A percentile compares a stretch with the other conserved stretches of the same genome.
These are phyloP conservation scores for Alternaria brassicae DNA, from an alignment of 2,329 filamentous ascomycete genomes.

Conservation along the genomic window DNA sequence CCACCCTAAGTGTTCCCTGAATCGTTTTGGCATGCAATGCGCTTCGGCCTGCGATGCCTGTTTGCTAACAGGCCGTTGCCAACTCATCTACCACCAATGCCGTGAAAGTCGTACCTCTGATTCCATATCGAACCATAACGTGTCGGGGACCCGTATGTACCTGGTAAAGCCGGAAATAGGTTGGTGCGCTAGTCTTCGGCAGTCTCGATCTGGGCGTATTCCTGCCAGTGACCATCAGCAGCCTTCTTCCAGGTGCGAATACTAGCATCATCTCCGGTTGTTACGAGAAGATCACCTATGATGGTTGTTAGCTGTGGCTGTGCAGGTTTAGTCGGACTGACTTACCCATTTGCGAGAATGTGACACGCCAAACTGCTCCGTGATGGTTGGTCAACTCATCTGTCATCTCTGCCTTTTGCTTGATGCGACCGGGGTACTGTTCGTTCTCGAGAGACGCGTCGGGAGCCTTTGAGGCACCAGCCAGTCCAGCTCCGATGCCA, in stretches of 20 bases:
- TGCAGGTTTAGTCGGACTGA: background rate
- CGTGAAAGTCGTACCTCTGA: background rate
- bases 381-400: conserved; percentile 72
- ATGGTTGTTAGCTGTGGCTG: conserved; percentile 47
- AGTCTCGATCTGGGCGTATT: conserved; percentile 58
- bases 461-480: conserved; percentile 51
- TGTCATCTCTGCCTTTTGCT: conserved; percentile 68
- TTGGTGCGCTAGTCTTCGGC: conserved; percentile 33
- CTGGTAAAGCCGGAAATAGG: background rate
- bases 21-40: background rate
- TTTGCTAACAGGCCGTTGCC: background rate
- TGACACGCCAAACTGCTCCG: conserved; percentile 77
- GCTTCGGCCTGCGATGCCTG: background rate
- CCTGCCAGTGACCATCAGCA: conserved; percentile 56
- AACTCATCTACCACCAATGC: conserved; percentile 2
- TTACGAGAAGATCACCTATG: conserved; percentile 74
- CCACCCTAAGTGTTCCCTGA: background rate
- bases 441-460: conserved; percentile 62
- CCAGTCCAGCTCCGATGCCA: conserved; percentile 62
- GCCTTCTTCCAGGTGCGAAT: conserved; percentile 60
- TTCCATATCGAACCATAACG: background rate
- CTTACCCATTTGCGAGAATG: conserved; percentile 63
- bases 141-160: background rate
- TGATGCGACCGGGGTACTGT: conserved; percentile 69
- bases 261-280: conserved; percentile 76